Percentiles rank a stretch among this genome's conserved stretches.
Evolutionary conservation across 2,329 filamentous ascomycete species (phyloP).

Genomic region (Blumeria hordei): DNA sequence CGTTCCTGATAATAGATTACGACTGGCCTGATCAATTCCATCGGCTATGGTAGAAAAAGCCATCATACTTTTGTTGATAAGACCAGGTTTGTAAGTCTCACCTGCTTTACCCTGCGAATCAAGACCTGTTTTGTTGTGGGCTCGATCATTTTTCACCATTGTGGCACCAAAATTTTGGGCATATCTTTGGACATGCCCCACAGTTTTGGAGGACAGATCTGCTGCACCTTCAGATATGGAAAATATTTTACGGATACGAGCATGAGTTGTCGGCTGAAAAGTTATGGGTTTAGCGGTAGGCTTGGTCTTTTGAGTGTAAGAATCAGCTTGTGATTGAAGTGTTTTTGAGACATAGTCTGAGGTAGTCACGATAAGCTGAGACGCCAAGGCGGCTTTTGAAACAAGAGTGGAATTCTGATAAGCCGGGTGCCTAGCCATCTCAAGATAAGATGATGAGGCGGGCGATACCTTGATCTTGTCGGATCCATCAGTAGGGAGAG

Average conservation of each 20-base stretch:
- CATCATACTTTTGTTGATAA: conserved; percentile 90
- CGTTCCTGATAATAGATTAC: conserved; percentile 48
- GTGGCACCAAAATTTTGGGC: conserved; percentile 77
- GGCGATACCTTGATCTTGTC: conserved; percentile 44
- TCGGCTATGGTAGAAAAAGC: conserved; percentile 89
- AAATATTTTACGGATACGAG: conserved; percentile 69
- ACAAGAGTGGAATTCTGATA: conserved; percentile 76
- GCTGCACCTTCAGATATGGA: conserved; percentile 63
- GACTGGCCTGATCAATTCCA: conserved; percentile 71
- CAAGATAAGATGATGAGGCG: conserved; percentile 44
- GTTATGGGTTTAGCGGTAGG: conserved; percentile 61
- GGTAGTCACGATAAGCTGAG: conserved; percentile 73
- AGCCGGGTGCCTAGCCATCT: conserved; percentile 63
- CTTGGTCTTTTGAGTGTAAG: conserved; percentile 57
- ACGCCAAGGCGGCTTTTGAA: conserved; percentile 66
- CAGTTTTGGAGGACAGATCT: conserved; percentile 59
- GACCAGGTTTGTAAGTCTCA: conserved; percentile 56
- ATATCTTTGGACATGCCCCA: conserved; percentile 58
- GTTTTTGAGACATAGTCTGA: conserved; percentile 58
- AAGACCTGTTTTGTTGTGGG: conserved; percentile 28
- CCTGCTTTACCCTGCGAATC: conserved; percentile 42
- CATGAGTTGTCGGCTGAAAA: conserved; percentile 67
- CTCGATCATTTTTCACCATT: conserved; percentile 34
- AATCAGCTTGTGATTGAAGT: conserved; percentile 54
- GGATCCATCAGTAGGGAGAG: conserved; percentile 42